phyloP scores from a whole-genome alignment of 441 rosid species.

The Metrosideros polymorpha region DNA sequence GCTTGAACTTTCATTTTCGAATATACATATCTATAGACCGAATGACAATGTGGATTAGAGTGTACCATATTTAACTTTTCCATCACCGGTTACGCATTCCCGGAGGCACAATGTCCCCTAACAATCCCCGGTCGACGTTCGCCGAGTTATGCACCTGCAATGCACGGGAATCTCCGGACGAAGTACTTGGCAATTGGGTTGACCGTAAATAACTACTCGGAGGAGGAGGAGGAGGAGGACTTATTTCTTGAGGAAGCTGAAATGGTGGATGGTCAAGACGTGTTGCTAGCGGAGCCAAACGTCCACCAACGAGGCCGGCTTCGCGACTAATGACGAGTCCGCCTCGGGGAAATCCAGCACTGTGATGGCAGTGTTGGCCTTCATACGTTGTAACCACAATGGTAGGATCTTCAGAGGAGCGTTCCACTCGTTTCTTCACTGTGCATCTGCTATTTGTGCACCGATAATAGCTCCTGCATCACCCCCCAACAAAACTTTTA shows the following conservation, averaged over 20 bases:
- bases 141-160: background rate
- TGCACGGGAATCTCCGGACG: background rate
- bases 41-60: background rate
- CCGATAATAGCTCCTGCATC: conserved; percentile 3
- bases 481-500: background rate
- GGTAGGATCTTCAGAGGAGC: background rate
- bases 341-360: background rate
- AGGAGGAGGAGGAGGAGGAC: background rate
- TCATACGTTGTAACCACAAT: conserved; percentile 3
- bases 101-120: background rate
- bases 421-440: conserved; percentile 6
- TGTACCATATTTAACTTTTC: background rate
- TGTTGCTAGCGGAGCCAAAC: background rate
- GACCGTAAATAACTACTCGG: background rate
- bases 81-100: conserved; percentile 10
- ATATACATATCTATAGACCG: background rate
- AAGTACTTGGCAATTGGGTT: background rate
- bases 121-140: background rate
- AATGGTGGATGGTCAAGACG: background rate
- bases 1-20: background rate
- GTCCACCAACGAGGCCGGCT: background rate
- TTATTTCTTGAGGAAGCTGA: background rate
- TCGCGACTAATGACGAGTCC: background rate
- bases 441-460: conserved; percentile 4
- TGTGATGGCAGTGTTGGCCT: conserved; percentile 5